Percentiles rank a stretch among this genome's conserved stretches.
Evolutionary conservation across 805 yeast genomes (phyloP).

Genomic region (Myxozyma kluyveri): DNA sequence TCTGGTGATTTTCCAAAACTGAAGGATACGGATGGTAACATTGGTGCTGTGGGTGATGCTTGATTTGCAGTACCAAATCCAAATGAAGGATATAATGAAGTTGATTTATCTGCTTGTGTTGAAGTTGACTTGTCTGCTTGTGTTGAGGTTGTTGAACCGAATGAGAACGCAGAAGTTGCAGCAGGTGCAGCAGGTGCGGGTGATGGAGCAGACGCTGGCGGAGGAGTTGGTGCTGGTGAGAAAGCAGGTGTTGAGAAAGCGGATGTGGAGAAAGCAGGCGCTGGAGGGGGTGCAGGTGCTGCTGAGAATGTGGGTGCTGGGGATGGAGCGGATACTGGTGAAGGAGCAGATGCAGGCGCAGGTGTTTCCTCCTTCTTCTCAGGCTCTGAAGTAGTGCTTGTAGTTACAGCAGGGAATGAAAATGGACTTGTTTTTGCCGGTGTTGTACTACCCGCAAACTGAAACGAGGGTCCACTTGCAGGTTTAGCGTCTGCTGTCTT

Average conservation of each 20-base stretch:
- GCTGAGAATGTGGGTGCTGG: not conserved
- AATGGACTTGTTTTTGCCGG: slow-evolving; percentile 4
- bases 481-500: not conserved
- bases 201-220: not conserved
- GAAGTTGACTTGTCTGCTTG: not conserved
- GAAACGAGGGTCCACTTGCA: slow-evolving; percentile 13
- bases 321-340: not conserved
- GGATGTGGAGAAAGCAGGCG: not conserved
- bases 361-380: not conserved
- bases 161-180: not conserved
- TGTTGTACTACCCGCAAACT: not conserved
- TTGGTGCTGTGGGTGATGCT: not conserved
- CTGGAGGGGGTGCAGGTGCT: not conserved
- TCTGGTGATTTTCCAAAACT: no score
- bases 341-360: not conserved
- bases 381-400: no score
- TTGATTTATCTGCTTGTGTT: not conserved
- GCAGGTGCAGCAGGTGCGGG: not conserved
- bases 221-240: not conserved
- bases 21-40: no score
- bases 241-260: no score
- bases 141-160: not conserved
- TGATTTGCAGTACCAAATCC: not conserved
- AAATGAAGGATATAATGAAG: slow-evolving; percentile 2
- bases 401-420: slow-evolving; percentile 5